Evolutionary conservation across 257 asterid genomes (phyloP), one percentile per base, ranked within the genome.

Genomic region (Primulina tabacum): DNA sequence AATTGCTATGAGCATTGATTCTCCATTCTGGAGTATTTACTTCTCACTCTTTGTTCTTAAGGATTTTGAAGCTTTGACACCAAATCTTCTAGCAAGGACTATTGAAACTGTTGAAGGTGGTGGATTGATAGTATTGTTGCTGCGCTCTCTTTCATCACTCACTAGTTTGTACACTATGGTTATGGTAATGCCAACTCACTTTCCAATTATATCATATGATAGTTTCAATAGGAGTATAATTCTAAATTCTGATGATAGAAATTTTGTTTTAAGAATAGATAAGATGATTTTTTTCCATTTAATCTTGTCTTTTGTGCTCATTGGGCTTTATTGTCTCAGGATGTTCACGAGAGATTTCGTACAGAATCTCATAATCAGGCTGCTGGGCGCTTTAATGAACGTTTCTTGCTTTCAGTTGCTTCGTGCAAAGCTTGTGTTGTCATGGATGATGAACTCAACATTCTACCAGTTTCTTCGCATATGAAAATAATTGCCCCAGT

Each of bases 41-140:
- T 65, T 33, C 67, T 10, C 67, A 56, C 34, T 71, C 64, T 61
- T 34, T 67, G 47, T 72, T 40, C 2, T 72, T 20, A 68, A 92
- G 98, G 97, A 94, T 81, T 94, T 91, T 72, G 97, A 90, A 84
- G 96, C 97, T 72, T 81, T 91, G 88, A 94, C 97, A n/a, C 99
- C 99, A 32, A 94, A 94, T 80, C 89, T 94, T 55, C 87, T 94
- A n/a, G 97, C 99, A 26, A 89, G 97, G 83, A 94, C 99, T 62
- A 89, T 94, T 76, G 99, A 94, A 84, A 94, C 99, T 30, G 99
- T 94, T 81, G 97, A 89, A 82, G 99, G 99, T 69, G 97, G 99
- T 78, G 99, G 99, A 57, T 71, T 94, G 89, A 87, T 94, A 68
- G 78, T 94, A 35, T 81, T 94, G 84, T 83, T 94, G 79, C 88